Base-by-base conservation (phyloP, 345 rosid species). In the Gossypium stocksii region DNA sequence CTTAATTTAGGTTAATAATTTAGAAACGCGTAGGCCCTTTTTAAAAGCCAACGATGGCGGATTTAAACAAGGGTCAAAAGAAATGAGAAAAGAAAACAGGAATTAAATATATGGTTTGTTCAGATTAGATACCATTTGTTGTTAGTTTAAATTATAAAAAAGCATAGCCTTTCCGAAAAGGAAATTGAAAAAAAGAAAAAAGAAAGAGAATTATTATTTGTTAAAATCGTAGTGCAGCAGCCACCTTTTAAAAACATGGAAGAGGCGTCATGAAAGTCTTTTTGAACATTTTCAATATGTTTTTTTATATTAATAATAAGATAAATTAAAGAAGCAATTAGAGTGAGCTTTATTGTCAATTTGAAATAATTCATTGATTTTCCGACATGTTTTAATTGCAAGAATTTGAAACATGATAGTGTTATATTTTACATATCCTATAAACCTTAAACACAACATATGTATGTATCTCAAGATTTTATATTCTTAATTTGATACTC, bases 51-150 rank as follows among this genome's bases (percentile, higher is more conserved):
- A 7, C 27, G 22, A 8, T 10, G 15, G 23, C 43, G 48, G 25
- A 62, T 14, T 16, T 14, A 65, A 58, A 52, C 58, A 45, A 53
- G 65, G 41, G 1, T 34, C 7, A 34, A 34, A 34, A 34, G 41
- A 34, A 34, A 34, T 34, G 41, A 34, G 41, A 4, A 34, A 34
- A 34, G 41, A 5, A 34, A 34, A 7, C 41, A 34, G 41, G 41
- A 72, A 60, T 44, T 76, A 14, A 41, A 12, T 48, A 72, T 70
- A 63, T 56, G 57, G 70, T 76, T 81, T 53, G n/a, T 15, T 15
- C 16, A 34, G 66, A 72, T 59, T 8, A 29, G 53, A 46, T 41
- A 14, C 38, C 60, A 66, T 58, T 79, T 64, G 45, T 43, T 65
- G 53, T 1, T 15, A 44, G 17, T 49, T 74, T 17, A 67, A 12